Evolutionary conservation across 495 filamentous ascomycete genomes (phyloP).

Genomic region (Trichoderma parareesei): DNA sequence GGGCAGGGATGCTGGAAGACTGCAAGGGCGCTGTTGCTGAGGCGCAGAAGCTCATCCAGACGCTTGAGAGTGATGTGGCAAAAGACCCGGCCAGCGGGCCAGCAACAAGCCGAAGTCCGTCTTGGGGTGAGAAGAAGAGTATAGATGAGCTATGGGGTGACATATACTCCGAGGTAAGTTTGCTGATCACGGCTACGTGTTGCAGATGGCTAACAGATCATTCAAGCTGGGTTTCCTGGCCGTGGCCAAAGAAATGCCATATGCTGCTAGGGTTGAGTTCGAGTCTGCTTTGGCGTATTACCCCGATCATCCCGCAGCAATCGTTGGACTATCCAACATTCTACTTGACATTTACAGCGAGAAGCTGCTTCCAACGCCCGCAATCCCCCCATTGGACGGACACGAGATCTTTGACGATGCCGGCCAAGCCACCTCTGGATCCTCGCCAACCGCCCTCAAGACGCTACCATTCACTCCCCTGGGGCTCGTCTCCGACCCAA

Average conservation of each 20-base stretch:
- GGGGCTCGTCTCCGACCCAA: conserved; percentile 25
- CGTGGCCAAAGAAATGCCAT: conserved; percentile 50
- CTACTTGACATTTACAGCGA: conserved; percentile 79
- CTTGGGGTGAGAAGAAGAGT: conserved; percentile 68
- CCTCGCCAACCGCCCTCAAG: conserved; percentile 18
- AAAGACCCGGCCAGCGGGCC: conserved; percentile 39
- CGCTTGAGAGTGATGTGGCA: conserved; percentile 44
- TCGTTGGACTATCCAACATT: conserved; percentile 72
- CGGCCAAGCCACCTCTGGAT: conserved; percentile 14
- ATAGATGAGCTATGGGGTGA: conserved; percentile 77
- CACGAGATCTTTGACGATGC: conserved; percentile 15
- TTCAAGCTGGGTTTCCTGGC: conserved; percentile 60
- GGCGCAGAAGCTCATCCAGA: conserved; percentile 59
- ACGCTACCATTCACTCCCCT: conserved; percentile 31
- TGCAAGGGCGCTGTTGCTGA: conserved; percentile 71
- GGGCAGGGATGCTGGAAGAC: conserved; percentile 69
- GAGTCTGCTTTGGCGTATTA: conserved; percentile 70
- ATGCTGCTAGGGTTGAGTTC: conserved; percentile 62
- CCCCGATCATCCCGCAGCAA: conserved; percentile 70
- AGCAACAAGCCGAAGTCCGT: conserved; percentile 46
- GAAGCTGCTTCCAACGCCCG: conserved; percentile 41
- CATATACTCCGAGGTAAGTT: conserved; percentile 59
- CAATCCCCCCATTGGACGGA: conserved; percentile 24
- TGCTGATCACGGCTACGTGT: background rate
- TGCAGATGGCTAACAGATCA: conserved; percentile 25